Percentiles rank a stretch among this genome's conserved stretches.
These are phyloP conservation scores for Cylindrotheca closterium DNA, from an alignment of 108 stramenopile species.

Conservation along the genomic window DNA sequence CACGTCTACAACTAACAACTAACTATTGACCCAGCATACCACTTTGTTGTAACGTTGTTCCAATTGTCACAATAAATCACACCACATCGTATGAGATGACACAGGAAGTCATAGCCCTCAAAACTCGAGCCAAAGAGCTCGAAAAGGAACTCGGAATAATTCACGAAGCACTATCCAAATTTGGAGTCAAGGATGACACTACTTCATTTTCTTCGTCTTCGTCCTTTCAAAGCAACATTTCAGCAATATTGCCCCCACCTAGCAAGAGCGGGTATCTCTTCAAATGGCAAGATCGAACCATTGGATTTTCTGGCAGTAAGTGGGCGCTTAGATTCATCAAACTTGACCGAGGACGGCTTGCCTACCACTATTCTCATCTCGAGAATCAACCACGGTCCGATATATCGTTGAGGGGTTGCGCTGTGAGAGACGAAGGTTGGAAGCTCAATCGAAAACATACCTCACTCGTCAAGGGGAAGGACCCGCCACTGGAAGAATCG, in stretches of 20 bases:
- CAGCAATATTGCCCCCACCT: conserved; percentile 28
- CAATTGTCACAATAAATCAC: too few relatives aligned
- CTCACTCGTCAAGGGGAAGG: conserved; percentile 10
- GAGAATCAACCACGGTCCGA: conserved; percentile 58
- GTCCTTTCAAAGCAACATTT: too few relatives aligned
- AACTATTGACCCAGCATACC: too few relatives aligned
- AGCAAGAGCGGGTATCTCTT: conserved; percentile 61
- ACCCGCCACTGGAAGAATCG: conserved; percentile 35
- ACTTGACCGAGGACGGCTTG: conserved; percentile 57
- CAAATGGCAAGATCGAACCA: conserved; percentile 80
- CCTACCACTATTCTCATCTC: conserved; percentile 57
- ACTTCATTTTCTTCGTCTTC: not conserved
- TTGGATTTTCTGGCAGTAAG: conserved; percentile 83
- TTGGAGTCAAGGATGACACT: not conserved
- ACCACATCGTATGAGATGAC: too few relatives aligned
- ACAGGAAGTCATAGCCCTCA: not conserved
- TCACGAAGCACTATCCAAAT: not conserved
- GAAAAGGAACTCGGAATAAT: not conserved
- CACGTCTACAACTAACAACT: too few relatives aligned
- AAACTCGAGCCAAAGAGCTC: not conserved
- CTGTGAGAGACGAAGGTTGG: conserved; percentile 78
- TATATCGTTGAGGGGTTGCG: conserved; percentile 71
- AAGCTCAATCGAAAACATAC: conserved; percentile 57
- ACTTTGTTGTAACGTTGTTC: too few relatives aligned
- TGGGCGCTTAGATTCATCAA: conserved; percentile 74